Percentiles rank a stretch among this genome's conserved stretches.
Evolutionary conservation across 2,329 filamentous ascomycete genomes (phyloP).

Genomic region (Chaetomium olivaceum): DNA sequence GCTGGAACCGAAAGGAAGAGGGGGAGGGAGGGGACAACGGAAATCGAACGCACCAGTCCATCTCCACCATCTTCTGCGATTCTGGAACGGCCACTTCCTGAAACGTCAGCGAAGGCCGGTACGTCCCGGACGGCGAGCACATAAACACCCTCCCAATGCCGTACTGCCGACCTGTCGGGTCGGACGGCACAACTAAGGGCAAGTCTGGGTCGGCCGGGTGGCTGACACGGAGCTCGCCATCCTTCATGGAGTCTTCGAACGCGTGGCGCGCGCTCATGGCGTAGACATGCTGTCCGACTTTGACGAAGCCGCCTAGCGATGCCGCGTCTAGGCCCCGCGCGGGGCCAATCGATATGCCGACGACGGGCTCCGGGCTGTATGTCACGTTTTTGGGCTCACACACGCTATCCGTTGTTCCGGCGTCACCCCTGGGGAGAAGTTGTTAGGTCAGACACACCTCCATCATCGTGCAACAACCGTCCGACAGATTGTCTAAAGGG

Average conservation of each 20-base stretch:
- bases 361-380: slow-evolving; percentile 15
- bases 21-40: not conserved
- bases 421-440: not conserved
- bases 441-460: not conserved
- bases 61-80: slow-evolving; percentile 16
- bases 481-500: not conserved
- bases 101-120: slow-evolving; percentile 23
- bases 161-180: slow-evolving; percentile 4
- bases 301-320: slow-evolving; percentile 24
- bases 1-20: not conserved
- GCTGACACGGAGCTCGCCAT: slow-evolving; percentile 6
- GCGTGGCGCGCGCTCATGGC: slow-evolving; percentile 25
- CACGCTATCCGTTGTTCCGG: slow-evolving; percentile 10
- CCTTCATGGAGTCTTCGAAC: slow-evolving; percentile 16
- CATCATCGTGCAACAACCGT: no score
- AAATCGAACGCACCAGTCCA: slow-evolving; percentile 20
- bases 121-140: slow-evolving; percentile 6
- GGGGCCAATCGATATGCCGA: slow-evolving; percentile 26
- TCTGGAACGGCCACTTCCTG: not conserved
- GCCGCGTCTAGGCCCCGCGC: slow-evolving; percentile 14
- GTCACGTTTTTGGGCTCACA: slow-evolving; percentile 22
- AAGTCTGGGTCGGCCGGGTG: slow-evolving; percentile 24
- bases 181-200: not conserved
- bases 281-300: slow-evolving; percentile 13
- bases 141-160: slow-evolving; percentile 18